phyloP scores from a whole-genome alignment of 495 filamentous ascomycete species.

The Rostrohypoxylon terebratum region DNA sequence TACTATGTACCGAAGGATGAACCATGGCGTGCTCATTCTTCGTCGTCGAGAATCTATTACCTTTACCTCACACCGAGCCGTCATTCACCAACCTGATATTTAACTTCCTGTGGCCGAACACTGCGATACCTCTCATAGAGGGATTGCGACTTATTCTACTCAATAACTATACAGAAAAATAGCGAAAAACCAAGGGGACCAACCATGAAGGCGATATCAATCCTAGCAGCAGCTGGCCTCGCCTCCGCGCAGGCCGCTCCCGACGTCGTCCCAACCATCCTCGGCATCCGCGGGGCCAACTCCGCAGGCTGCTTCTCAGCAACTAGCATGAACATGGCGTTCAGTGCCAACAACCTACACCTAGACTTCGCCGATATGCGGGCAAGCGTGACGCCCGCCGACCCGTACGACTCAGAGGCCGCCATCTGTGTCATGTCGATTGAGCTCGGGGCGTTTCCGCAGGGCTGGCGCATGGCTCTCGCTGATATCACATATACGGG shows the following conservation, averaged over 20 bases:
- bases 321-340: constrained; percentile 28
- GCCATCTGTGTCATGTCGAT: constrained; percentile 40
- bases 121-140: too few species aligned
- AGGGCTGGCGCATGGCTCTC: constrained; percentile 36
- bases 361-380: constrained; percentile 43
- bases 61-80: not conserved
- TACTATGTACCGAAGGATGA: constrained; percentile 13
- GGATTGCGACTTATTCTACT: not conserved
- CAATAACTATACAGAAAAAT: not conserved
- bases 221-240: constrained; percentile 7
- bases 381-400: constrained; percentile 33
- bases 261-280: constrained; percentile 34
- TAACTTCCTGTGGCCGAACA: not conserved
- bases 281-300: constrained; percentile 38
- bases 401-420: constrained; percentile 34
- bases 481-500: constrained; percentile 35
- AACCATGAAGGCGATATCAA: constrained; percentile 15
- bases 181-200: not conserved
- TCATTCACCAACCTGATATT: not conserved
- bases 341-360: constrained; percentile 14
- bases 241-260: constrained; percentile 29
- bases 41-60: not conserved
- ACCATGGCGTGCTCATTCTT: constrained; percentile 16
- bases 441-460: constrained; percentile 38
- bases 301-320: constrained; percentile 39